Conservation (phyloP, 352 stramenopile species). For the Sclerospora graminicola region DNA sequence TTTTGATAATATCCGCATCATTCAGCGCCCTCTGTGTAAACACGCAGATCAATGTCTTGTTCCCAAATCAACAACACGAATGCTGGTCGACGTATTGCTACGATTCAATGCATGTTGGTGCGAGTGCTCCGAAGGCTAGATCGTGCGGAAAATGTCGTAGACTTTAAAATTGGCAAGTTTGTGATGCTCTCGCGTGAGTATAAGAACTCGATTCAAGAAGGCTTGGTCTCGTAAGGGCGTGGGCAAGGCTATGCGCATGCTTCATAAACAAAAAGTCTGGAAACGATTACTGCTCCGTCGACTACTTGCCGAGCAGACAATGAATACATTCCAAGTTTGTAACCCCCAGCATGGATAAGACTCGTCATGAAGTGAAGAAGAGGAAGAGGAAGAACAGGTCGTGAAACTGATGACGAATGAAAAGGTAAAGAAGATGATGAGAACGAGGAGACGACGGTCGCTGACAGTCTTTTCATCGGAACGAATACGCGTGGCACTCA, state of each 20-base stretch:
- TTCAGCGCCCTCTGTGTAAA: constrained; percentile 81
- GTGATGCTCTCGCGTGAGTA: constrained; percentile 79
- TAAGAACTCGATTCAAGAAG: constrained; percentile 82
- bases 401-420: constrained; percentile 31
- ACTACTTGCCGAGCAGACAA: constrained; percentile 66
- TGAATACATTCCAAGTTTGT: constrained; percentile 17
- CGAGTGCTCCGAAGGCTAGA: constrained; percentile 74
- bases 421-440: constrained; percentile 63
- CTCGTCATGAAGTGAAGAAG: constrained; percentile 69
- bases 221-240: constrained; percentile 82
- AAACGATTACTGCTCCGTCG: constrained; percentile 70
- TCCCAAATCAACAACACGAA: constrained; percentile 87
- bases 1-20: constrained; percentile 87
- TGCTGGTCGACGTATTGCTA: constrained; percentile 78
- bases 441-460: constrained; percentile 69
- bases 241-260: constrained; percentile 73
- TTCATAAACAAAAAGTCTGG: constrained; percentile 81
- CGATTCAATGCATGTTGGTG: constrained; percentile 78
- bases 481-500: constrained; percentile 48
- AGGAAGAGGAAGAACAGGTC: constrained; percentile 46
- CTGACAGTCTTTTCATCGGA: constrained; percentile 64
- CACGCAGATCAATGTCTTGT: constrained; percentile 78
- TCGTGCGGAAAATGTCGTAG: constrained; percentile 59
- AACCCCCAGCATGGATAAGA: constrained; percentile 34
- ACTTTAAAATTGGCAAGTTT: constrained; percentile 74